Percentiles rank a stretch among this genome's conserved stretches.
phyloP scores from a whole-genome alignment of 2,329 filamentous ascomycete genomes.

The Arthrobotrys musiformis region DNA sequence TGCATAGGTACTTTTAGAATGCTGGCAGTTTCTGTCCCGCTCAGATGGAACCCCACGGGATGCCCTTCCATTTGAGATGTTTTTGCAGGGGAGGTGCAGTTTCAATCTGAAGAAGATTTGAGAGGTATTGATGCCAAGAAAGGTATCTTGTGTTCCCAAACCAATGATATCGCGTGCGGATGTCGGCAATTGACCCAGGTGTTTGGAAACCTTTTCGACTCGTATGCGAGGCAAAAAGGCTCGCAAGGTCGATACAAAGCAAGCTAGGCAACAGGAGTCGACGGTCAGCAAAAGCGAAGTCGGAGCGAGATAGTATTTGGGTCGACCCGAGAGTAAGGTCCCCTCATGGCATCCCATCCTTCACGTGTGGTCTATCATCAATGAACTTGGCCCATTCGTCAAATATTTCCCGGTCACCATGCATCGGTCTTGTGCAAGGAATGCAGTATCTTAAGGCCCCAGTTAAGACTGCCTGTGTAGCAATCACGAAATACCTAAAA shows the following conservation, averaged over 20 bases:
- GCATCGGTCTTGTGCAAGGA: slow-evolving; percentile 19
- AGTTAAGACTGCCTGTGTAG: background rate
- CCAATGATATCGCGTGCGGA: slow-evolving; percentile 53
- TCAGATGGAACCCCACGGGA: slow-evolving; percentile 37
- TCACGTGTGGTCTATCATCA: slow-evolving; percentile 13
- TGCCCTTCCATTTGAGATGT: slow-evolving; percentile 51
- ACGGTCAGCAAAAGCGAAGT: slow-evolving; percentile 13
- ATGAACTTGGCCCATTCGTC: slow-evolving; percentile 4
- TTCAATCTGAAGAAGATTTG: slow-evolving; percentile 44
- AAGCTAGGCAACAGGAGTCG: slow-evolving; percentile 1
- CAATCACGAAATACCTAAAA: background rate
- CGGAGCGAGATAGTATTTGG: slow-evolving; percentile 7
- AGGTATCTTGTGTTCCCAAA: slow-evolving; percentile 27
- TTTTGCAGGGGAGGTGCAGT: slow-evolving; percentile 28
- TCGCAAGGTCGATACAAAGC: slow-evolving; percentile 7
- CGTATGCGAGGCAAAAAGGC: slow-evolving; percentile 6
- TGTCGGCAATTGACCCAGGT: slow-evolving; percentile 45
- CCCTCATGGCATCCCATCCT: slow-evolving; percentile 9
- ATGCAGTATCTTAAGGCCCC: background rate
- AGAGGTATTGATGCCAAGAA: slow-evolving; percentile 48
- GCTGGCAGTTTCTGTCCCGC: slow-evolving; percentile 7
- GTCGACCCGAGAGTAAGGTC: slow-evolving; percentile 27
- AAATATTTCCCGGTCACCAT: slow-evolving; percentile 35
- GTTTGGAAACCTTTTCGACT: slow-evolving; percentile 29
- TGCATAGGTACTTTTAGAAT: background rate